Evolutionary conservation across 441 rosid species (phyloP), one percentile per base, ranked within the genome.

Genomic region (Eruca vesicaria): DNA sequence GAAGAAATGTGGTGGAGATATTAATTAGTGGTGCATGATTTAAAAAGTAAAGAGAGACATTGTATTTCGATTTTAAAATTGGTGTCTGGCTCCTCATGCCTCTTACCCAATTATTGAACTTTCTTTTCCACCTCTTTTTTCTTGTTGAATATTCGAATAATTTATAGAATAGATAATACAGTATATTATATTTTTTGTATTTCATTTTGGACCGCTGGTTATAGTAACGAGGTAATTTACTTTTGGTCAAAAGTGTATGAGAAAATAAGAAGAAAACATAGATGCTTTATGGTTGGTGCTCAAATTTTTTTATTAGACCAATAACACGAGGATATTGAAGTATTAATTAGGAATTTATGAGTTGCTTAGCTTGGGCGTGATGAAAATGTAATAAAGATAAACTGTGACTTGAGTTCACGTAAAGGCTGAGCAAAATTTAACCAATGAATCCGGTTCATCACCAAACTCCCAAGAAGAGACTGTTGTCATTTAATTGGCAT

Each of bases 351-450:
- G 50, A 4, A 65, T 64, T 70, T 64, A 76, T 55, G 57, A 63
- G 67, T 70, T 64, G 75, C 80, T 65, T 77, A 65, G 70, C 67
- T 77, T 77, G 5, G 60, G 76, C 68, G 80, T 77, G 80, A 71
- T 71, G 80, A 63, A 63, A 69, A 26, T 67, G 73, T 52, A 74
- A 59, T 59, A 16, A 74, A 59, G 18, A 73, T 29, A 32, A 15
- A 7, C 14, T 32, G 69, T 76, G 53, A 58, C 35, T 64, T 16
- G 72, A 71, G 76, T 77, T 71, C 80, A 77, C 80, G 80, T 71
- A 48, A 77, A 77, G 80, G 66, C 18, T 61, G 75, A 35, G 48
- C 57, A 59, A 55, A 32, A 8, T 43, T 2, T 16, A 60, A 58
- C 62, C 48, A 41, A 41, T 41, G 48, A 41, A 41, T 41, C 48